Conservation (phyloP, 108 stramenopile species). For the Pseudonitzschia multistriata region DNA sequence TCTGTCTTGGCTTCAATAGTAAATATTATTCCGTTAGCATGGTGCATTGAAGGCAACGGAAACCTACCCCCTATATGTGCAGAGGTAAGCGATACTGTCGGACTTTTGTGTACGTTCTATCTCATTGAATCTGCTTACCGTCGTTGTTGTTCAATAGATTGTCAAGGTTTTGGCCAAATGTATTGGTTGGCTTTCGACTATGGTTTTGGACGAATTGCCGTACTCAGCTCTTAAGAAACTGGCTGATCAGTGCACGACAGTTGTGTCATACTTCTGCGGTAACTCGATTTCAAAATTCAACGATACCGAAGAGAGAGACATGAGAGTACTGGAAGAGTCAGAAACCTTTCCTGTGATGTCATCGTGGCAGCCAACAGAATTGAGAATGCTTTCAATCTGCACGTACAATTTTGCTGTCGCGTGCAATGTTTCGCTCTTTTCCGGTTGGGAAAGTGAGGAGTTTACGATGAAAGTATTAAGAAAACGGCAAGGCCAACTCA, state of each 20-base stretch:
- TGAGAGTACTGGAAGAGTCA: constrained; percentile 11
- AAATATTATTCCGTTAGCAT: constrained; percentile 16
- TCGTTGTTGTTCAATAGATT: constrained; percentile 6
- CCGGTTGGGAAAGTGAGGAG: constrained; percentile 76
- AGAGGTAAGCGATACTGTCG: constrained; percentile 30
- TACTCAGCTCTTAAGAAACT: constrained; percentile 14
- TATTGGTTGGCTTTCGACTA: constrained; percentile 17
- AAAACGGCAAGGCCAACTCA: constrained; percentile 32
- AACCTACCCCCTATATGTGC: constrained; percentile 18
- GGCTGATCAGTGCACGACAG: constrained; percentile 9
- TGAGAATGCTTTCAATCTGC: constrained; percentile 44
- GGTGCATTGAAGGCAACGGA: constrained; percentile 30
- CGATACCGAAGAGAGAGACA: not conserved
- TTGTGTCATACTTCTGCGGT: constrained; percentile 18
- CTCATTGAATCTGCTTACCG: not conserved
- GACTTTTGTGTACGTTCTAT: not conserved
- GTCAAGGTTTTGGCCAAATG: constrained; percentile 21
- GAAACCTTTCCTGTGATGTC: constrained; percentile 35
- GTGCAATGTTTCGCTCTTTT: constrained; percentile 72
- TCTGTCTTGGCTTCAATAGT: not conserved
- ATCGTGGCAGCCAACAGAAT: constrained; percentile 47
- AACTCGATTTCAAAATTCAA: constrained; percentile 10
- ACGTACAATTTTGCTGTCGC: constrained; percentile 71
- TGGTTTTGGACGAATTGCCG: constrained; percentile 1
- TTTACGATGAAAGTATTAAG: constrained; percentile 59